These are phyloP conservation scores for Camellia oleifera DNA, from an alignment of 179 eudicot genomes.

Conservation along the genomic window DNA sequence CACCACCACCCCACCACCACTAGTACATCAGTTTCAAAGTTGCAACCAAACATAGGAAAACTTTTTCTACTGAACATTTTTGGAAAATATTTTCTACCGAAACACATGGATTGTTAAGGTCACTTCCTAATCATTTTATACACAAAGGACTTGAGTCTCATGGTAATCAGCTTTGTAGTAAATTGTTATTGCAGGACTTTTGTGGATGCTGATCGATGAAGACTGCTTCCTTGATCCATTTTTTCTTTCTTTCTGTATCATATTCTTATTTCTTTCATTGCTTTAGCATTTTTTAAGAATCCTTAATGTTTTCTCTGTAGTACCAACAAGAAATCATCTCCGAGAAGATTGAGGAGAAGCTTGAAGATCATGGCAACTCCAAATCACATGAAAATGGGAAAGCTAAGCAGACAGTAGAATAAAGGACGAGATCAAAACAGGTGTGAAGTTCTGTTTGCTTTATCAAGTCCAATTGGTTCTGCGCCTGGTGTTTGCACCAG, in stretches of 20 bases:
- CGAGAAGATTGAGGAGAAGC: constrained; percentile 20
- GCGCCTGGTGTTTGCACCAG: not conserved
- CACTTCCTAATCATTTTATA: not conserved
- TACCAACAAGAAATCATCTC: constrained; percentile 15
- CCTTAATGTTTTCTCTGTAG: constrained; percentile 13
- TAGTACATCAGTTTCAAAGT: no score
- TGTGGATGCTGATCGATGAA: not conserved
- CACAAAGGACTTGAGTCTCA: not conserved
- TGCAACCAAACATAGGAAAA: no score
- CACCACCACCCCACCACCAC: no score
- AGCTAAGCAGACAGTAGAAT: constrained; percentile 13
- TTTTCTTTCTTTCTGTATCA: not conserved
- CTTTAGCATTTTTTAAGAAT: not conserved
- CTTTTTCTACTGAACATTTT: no score
- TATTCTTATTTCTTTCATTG: no score
- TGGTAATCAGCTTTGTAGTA: not conserved
- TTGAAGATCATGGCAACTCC: constrained; percentile 15
- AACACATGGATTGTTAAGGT: not conserved
- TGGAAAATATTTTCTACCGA: no score
- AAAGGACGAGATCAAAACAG: constrained; percentile 5
- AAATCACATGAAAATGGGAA: constrained; percentile 17
- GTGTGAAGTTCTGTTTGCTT: constrained; percentile 8
- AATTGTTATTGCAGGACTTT: not conserved
- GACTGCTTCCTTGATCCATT: not conserved
- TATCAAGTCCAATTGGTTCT: not conserved